Evolutionary conservation across 208 protist species (phyloP).

Genomic region (Trypanosoma congolense): DNA sequence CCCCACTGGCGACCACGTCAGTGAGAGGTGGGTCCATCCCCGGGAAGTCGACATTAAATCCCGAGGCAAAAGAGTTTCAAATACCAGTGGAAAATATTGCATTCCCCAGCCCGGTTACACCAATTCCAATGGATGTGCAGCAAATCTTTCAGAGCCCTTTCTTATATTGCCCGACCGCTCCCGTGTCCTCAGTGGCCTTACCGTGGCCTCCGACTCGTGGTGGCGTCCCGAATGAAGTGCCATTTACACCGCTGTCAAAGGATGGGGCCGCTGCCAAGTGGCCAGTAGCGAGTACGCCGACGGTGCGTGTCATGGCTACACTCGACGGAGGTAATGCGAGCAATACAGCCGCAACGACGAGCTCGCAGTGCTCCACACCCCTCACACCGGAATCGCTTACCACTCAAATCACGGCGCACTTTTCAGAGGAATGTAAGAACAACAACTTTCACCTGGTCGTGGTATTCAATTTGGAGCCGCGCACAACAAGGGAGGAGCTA

Average conservation of each 20-base stretch:
- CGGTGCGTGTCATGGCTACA: not conserved
- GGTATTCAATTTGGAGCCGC: constrained; percentile 71
- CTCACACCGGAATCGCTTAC: constrained; percentile 25
- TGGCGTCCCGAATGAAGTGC: not conserved
- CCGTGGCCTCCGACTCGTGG: not conserved
- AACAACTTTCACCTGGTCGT: constrained; percentile 53
- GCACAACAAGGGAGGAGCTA: constrained; percentile 57
- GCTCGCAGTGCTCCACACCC: not conserved
- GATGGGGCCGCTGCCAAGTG: not conserved
- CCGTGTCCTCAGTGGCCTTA: not conserved
- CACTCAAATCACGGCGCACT: constrained; percentile 33
- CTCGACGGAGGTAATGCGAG: not conserved
- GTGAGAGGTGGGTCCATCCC: too few species aligned
- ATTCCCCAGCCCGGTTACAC: not conserved
- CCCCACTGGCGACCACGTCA: too few species aligned
- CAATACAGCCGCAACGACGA: not conserved
- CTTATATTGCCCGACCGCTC: not conserved
- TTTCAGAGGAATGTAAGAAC: constrained; percentile 26
- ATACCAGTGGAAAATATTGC: constrained; percentile 7
- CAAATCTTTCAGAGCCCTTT: not conserved
- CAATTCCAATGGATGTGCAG: not conserved
- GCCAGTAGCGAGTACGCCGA: not conserved
- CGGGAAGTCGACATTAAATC: constrained; percentile 29
- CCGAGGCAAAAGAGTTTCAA: constrained; percentile 38
- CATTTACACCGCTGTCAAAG: constrained; percentile 2